Conservation (phyloP, 164 flowering plant species). For the Kalanchoe fedtschenkoi region DNA sequence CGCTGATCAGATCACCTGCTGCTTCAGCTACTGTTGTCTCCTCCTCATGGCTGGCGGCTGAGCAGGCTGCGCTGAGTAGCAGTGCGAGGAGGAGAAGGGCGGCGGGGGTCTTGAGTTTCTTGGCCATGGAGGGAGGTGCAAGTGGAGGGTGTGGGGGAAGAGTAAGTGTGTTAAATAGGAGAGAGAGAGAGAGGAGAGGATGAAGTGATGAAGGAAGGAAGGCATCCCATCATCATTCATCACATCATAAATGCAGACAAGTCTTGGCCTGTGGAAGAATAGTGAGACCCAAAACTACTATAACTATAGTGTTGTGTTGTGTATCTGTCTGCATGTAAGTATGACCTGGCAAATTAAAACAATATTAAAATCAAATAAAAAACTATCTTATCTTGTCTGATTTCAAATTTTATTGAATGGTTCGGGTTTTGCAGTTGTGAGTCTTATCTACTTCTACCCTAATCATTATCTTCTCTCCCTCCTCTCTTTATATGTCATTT, state of each 20-base stretch:
- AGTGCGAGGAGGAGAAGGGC: background rate
- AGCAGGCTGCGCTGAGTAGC: background rate
- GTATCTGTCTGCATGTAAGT: background rate
- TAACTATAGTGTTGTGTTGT: too few species aligned
- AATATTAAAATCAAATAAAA: background rate
- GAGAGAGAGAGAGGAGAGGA: background rate
- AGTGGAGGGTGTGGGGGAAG: background rate
- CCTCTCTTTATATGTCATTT: too few species aligned
- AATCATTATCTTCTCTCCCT: too few species aligned
- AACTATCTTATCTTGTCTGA: too few species aligned
- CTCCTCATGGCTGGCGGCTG: conserved; percentile 7
- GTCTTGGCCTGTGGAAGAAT: background rate
- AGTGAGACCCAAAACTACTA: background rate
- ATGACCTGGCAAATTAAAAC: background rate
- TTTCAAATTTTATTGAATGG: too few species aligned
- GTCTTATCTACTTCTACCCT: too few species aligned
- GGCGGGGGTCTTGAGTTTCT: background rate
- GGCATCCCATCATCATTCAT: conserved; percentile 1
- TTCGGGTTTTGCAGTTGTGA: too few species aligned
- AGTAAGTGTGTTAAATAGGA: conserved; percentile 3
- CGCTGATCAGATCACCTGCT: conserved; percentile 46
- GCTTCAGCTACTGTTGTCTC: conserved; percentile 21
- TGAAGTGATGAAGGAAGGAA: background rate
- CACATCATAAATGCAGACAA: conserved; percentile 4
- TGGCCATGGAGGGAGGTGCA: background rate